These are phyloP conservation scores for Nyssa sinensis DNA, from an alignment of 148 eudicot species.

Conservation along the genomic window DNA sequence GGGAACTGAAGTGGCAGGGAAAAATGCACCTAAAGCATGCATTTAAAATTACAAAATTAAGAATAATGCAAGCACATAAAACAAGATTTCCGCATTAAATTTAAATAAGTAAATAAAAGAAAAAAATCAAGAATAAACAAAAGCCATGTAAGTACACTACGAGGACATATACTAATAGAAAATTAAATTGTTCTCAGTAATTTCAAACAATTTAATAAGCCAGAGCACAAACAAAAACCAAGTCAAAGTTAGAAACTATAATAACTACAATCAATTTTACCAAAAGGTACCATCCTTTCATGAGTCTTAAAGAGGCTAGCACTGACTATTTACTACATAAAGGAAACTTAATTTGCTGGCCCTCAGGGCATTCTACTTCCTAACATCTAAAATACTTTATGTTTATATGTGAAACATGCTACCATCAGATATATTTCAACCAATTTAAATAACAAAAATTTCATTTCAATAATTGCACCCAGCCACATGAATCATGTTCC, in stretches of 20 bases:
- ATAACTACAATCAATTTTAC: not conserved
- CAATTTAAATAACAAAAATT: no score
- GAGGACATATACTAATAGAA: not conserved
- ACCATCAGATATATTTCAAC: no score
- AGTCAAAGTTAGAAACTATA: not conserved
- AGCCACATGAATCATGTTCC: no score
- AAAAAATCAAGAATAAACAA: constrained; percentile 2
- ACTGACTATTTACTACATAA: no score
- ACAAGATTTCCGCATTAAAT: not conserved
- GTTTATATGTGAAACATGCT: no score
- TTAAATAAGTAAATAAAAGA: not conserved
- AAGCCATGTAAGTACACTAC: not conserved
- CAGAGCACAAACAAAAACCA: not conserved
- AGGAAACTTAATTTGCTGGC: not conserved
- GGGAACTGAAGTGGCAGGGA: constrained; percentile 78
- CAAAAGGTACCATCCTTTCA: not conserved
- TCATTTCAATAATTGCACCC: no score
- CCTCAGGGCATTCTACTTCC: not conserved
- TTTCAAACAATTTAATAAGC: not conserved
- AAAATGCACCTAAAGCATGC: constrained; percentile 62
- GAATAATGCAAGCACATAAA: not conserved
- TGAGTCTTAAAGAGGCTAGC: not conserved
- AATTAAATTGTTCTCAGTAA: not conserved
- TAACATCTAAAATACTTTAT: no score
- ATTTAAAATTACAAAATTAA: not conserved